A percentile compares a stretch with the other conserved stretches of the same genome.
Conservation (phyloP, 2,329 filamentous ascomycete genomes). For the Lecanosticta acicola region DNA sequence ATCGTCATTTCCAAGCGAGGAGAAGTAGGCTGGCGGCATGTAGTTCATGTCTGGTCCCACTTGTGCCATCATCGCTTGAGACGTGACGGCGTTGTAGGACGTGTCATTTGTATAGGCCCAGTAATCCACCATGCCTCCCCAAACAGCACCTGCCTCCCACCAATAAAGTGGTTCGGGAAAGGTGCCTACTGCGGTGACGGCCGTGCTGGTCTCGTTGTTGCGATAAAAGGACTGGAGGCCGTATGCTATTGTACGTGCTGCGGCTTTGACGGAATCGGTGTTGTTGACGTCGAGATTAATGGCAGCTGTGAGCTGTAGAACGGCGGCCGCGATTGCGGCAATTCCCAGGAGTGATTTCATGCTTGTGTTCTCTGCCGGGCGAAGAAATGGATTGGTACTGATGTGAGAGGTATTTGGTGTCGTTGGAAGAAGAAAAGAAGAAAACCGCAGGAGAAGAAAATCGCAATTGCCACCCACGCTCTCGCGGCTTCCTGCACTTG, state of each 20-base stretch:
- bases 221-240: slow-evolving; percentile 33
- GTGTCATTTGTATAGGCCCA: slow-evolving; percentile 43
- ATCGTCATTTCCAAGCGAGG: slow-evolving; percentile 46
- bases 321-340: slow-evolving; percentile 9
- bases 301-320: slow-evolving; percentile 8
- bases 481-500: neutral
- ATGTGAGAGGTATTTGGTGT: neutral
- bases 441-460: neutral
- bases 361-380: neutral
- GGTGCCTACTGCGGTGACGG: slow-evolving; percentile 33
- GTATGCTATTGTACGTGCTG: slow-evolving; percentile 30
- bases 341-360: slow-evolving; percentile 12
- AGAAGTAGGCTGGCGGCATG: slow-evolving; percentile 35
- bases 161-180: slow-evolving; percentile 43
- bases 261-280: slow-evolving; percentile 30
- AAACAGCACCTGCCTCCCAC: slow-evolving; percentile 42
- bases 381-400: neutral
- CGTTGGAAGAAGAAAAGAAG: neutral
- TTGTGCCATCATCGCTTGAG: slow-evolving; percentile 40
- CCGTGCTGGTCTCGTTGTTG: slow-evolving; percentile 30
- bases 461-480: neutral
- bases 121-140: slow-evolving; percentile 39
- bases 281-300: slow-evolving; percentile 19
- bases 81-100: slow-evolving; percentile 39
- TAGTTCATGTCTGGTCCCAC: slow-evolving; percentile 39